These are phyloP conservation scores for Lasiosphaeris hirsuta DNA, from an alignment of 495 filamentous ascomycete species.

Conservation along the genomic window DNA sequence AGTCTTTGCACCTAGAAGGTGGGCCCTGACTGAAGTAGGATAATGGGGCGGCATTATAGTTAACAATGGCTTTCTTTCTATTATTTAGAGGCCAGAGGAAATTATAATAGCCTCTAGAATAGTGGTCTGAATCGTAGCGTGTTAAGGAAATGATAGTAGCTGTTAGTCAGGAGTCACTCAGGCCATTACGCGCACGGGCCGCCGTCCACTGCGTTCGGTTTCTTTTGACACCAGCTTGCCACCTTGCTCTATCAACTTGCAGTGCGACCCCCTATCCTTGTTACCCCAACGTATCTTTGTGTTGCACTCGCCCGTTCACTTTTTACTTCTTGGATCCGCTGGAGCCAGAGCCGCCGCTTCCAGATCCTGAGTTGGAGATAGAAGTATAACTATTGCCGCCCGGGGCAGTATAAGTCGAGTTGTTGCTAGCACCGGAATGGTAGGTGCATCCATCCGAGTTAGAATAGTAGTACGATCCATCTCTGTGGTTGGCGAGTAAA, in stretches of 20 bases:
- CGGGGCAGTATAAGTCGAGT: constrained; percentile 41
- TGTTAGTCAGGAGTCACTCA: no score
- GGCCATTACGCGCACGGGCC: no score
- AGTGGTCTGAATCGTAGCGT: neutral
- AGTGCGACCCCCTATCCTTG: no score
- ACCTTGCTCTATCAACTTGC: no score
- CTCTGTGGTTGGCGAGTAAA: constrained; percentile 19
- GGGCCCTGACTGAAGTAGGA: neutral
- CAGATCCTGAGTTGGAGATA: no score
- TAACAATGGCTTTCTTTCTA: neutral
- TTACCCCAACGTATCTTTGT: no score
- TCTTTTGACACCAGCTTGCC: no score
- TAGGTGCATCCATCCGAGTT: constrained; percentile 52
- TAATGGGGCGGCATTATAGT: neutral
- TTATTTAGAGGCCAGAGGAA: no score
- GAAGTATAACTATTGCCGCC: constrained; percentile 28
- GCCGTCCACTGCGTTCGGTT: no score
- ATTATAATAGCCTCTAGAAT: neutral
- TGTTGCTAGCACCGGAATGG: constrained; percentile 42
- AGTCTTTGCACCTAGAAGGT: neutral
- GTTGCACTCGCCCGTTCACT: no score
- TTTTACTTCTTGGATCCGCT: no score
- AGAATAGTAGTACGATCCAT: constrained; percentile 61
- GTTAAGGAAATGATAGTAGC: neutral
- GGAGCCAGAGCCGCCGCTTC: constrained; percentile 6